Conservation (phyloP, 108 stramenopile genomes). For the Conticribra weissflogii region DNA sequence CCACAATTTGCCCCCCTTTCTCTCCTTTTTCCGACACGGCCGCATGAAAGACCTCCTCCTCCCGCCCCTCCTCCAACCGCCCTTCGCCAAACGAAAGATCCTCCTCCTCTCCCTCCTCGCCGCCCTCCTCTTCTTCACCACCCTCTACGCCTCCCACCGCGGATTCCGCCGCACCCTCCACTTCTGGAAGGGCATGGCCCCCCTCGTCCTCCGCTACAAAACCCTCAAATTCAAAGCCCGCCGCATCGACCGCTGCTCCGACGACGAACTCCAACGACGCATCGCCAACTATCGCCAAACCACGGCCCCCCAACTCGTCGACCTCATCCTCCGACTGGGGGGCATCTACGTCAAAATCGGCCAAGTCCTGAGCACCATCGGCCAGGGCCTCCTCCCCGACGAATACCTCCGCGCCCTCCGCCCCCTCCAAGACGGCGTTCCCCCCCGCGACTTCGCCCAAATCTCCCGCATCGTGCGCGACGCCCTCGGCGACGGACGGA, state of each 20-base stretch:
- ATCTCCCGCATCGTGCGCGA: constrained; percentile 69
- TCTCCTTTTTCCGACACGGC: no score
- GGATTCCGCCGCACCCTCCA: constrained; percentile 50
- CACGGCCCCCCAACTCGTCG: constrained; percentile 38
- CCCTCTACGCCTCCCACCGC: constrained; percentile 42
- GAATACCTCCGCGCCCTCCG: constrained; percentile 63
- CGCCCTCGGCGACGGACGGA: constrained; percentile 50
- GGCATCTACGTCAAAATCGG: constrained; percentile 82
- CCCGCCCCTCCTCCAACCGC: no score
- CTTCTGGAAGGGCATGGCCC: constrained; percentile 47
- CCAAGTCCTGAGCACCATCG: constrained; percentile 54
- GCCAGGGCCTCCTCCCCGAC: constrained; percentile 48
- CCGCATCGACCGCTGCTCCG: constrained; percentile 24
- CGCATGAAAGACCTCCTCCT: no score
- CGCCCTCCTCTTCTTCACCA: constrained; percentile 15
- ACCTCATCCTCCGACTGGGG: constrained; percentile 58
- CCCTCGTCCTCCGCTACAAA: constrained; percentile 34
- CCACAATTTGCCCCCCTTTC: no score
- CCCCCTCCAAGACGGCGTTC: constrained; percentile 81
- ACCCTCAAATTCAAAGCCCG: constrained; percentile 21
- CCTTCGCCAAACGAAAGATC: no score
- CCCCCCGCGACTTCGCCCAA: constrained; percentile 55
- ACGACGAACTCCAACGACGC: constrained; percentile 39
- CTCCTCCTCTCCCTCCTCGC: constrained; percentile 16
- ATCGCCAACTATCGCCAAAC: constrained; percentile 26